Evolutionary conservation across 106 monocot species (phyloP), one percentile per base, ranked within the genome.

Genomic region (Vanilla planifolia): DNA sequence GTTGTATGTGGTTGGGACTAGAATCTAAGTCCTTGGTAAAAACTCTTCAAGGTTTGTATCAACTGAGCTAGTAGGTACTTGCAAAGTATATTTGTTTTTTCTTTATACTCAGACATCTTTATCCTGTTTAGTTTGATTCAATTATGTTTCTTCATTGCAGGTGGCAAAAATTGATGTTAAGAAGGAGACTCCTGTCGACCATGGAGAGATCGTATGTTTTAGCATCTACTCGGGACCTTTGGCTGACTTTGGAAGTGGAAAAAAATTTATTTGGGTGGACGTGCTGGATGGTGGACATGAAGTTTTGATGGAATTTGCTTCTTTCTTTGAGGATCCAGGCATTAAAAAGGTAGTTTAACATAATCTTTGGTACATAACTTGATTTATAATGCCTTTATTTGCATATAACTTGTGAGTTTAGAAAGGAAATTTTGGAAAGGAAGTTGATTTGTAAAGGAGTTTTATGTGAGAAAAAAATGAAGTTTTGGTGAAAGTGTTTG

Each of bases 211-310:
- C 19, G 80, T 80, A 65, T 99, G 92, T 66, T 99, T 99, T 62
- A 99, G 98, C 64, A 88, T 99, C 60, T 92, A 85, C 71, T 99
- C 79, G 50, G 92, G 86, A 24, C 50, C 73, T 29, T 16, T 67
- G 52, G 88, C 77, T 60, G 75, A 99, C 65, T 99, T 88, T 80
- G 98, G 98, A 46, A 56, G 78, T 71, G 92, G 85, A 17, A 99
- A 85, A 67, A 82, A 81, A 48, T 88, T 81, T 62, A 80, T 99
- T 43, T 99, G 98, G 98, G 98, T 99, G 19, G 92, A 99, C 83
- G 79, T 88, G 25, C 82, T 99, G 55, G 98, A 92, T 78, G 90
- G 95, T 67, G 95, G 68, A 23, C 67, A 33, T 16, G 48, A 73
- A 66, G 63, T 99, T 43, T 47, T 99, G 51, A 82, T 75, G 79